phyloP scores from a whole-genome alignment of 169 alveolate species.

The Eimeria falciformis region DNA sequence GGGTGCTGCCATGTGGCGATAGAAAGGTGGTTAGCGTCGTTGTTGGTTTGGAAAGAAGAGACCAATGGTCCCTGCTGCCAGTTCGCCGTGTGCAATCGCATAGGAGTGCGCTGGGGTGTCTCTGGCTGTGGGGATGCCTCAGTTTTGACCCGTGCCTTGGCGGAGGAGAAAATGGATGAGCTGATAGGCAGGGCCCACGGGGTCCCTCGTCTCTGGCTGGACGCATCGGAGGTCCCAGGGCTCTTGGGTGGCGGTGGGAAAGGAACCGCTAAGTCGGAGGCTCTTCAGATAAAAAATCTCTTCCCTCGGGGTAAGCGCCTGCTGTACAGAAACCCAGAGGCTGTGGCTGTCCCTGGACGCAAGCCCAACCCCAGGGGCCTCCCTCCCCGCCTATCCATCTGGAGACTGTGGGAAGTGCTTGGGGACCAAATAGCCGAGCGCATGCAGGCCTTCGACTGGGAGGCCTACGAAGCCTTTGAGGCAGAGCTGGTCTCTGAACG shows the following conservation, averaged over 20 bases:
- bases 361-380: constrained; percentile 10
- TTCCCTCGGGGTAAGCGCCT: background rate
- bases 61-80: too few relatives aligned
- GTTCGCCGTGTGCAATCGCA: too few relatives aligned
- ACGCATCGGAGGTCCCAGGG: constrained; percentile 16
- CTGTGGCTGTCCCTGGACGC: constrained; percentile 4
- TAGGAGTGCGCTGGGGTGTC: too few relatives aligned
- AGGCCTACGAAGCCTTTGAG: background rate
- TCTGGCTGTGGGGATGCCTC: background rate
- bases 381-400: background rate
- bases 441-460: constrained; percentile 11
- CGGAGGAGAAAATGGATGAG: background rate
- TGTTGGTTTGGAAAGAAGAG: too few relatives aligned
- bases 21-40: too few relatives aligned
- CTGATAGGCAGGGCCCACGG: background rate
- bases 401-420: background rate
- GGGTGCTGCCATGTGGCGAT: too few relatives aligned
- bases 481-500: background rate
- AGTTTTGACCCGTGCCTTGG: background rate
- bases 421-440: background rate
- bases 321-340: constrained; percentile 10
- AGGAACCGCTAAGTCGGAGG: constrained; percentile 4
- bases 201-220: constrained; percentile 31
- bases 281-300: background rate
- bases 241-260: background rate